Conservation (phyloP, 2,329 filamentous ascomycete genomes). For the Dryadomyces sulphureus region DNA sequence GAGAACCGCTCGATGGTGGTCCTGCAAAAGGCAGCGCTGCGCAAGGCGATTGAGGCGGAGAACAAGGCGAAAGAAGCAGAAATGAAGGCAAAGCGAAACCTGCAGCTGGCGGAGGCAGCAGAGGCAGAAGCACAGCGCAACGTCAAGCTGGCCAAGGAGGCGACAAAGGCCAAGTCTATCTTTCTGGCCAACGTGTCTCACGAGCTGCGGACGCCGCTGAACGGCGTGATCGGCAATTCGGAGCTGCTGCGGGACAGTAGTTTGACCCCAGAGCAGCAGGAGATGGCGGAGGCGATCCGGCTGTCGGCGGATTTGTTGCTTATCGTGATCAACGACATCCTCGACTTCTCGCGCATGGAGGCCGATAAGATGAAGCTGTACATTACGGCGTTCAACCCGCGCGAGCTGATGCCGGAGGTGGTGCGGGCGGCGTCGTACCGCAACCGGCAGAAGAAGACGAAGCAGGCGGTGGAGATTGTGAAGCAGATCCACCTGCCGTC, state of each 20-base stretch:
- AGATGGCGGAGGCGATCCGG: slow-evolving; percentile 78
- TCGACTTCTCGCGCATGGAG: slow-evolving; percentile 91
- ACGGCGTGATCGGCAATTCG: slow-evolving; percentile 79
- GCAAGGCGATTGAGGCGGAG: slow-evolving; percentile 58
- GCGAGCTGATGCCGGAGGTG: slow-evolving; percentile 52
- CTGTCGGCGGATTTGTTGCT: slow-evolving; percentile 75
- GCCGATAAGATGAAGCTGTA: slow-evolving; percentile 76
- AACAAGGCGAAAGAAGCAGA: slow-evolving; percentile 64
- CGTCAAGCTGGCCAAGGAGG: slow-evolving; percentile 70
- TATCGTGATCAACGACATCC: slow-evolving; percentile 89
- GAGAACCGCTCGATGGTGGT: slow-evolving; percentile 67
- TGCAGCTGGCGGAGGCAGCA: slow-evolving; percentile 68
- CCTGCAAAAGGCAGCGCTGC: slow-evolving; percentile 59
- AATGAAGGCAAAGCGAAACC: slow-evolving; percentile 61
- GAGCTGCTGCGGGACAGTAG: slow-evolving; percentile 67
- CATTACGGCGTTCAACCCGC: slow-evolving; percentile 51
- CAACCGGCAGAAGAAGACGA: slow-evolving; percentile 46
- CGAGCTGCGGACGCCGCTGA: slow-evolving; percentile 68
- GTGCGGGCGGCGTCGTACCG: slow-evolving; percentile 52
- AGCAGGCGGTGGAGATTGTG: slow-evolving; percentile 47
- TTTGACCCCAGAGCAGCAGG: slow-evolving; percentile 60
- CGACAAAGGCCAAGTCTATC: slow-evolving; percentile 68
- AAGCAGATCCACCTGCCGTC: slow-evolving; percentile 62
- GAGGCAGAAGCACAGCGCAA: slow-evolving; percentile 65
- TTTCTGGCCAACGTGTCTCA: slow-evolving; percentile 71